Evolutionary conservation across 75 land plant species (phyloP).

Genomic region (Pinus tabuliformis): DNA sequence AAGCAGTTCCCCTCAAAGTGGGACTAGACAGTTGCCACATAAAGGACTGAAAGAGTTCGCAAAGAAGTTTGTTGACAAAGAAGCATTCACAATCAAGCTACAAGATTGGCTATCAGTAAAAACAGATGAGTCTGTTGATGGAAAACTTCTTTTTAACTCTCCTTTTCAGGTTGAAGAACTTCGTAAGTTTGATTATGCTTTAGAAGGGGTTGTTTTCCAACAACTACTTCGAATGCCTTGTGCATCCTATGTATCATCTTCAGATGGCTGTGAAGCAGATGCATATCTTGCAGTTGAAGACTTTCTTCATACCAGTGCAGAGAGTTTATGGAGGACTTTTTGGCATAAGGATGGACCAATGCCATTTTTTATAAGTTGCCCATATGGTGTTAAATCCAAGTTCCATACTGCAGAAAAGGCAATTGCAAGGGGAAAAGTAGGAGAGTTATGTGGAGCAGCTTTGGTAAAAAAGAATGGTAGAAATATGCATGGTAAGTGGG

Average conservation of each 20-base stretch:
- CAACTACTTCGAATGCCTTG: conserved; percentile 41
- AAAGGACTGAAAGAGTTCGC: conserved; percentile 49
- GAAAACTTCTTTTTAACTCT: conserved; percentile 39
- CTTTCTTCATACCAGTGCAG: conserved; percentile 62
- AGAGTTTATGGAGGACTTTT: conserved; percentile 78
- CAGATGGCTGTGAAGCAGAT: conserved; percentile 57
- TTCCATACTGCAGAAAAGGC: conserved; percentile 71
- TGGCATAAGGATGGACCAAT: conserved; percentile 66
- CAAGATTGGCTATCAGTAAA: conserved; percentile 51
- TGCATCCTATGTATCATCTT: conserved; percentile 39
- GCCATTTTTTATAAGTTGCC: conserved; percentile 77
- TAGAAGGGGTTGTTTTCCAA: conserved; percentile 39
- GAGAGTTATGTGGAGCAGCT: conserved; percentile 63
- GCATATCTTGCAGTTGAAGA: conserved; percentile 81
- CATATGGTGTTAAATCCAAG: conserved; percentile 44
- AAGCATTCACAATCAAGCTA: conserved; percentile 37
- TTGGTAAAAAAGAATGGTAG: conserved; percentile 42
- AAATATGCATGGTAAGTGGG: conserved; percentile 62
- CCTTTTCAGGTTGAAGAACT: conserved; percentile 77
- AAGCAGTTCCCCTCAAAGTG: conserved; percentile 18
- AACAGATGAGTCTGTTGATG: conserved; percentile 22
- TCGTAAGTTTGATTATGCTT: conserved; percentile 76
- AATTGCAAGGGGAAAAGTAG: conserved; percentile 56
- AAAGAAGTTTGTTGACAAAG: conserved; percentile 51
- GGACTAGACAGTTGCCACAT: conserved; percentile 18